Evolutionary conservation across 2,329 filamentous ascomycete genomes (phyloP).

Genomic region (Fusarium sublunatum): DNA sequence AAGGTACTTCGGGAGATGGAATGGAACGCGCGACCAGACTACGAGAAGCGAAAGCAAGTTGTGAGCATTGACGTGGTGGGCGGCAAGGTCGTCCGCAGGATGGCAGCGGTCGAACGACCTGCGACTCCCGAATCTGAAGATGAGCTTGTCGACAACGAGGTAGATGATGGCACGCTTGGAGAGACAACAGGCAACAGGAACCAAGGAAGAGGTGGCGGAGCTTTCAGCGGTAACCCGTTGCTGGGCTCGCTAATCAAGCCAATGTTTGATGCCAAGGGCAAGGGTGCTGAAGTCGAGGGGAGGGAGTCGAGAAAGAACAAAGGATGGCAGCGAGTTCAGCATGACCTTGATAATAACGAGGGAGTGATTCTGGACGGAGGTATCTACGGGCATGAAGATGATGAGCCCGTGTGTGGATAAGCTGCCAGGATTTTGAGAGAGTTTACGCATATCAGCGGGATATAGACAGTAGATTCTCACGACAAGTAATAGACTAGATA

Average conservation of each 20-base stretch:
- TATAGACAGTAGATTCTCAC: no score
- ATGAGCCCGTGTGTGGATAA: slow-evolving; percentile 55
- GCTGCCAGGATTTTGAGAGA: no score
- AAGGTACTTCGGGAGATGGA: slow-evolving; percentile 86
- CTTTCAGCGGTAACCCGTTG: slow-evolving; percentile 76
- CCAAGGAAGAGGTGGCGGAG: slow-evolving; percentile 58
- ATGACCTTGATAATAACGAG: slow-evolving; percentile 69
- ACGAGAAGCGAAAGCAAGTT: slow-evolving; percentile 87
- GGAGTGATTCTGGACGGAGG: slow-evolving; percentile 69
- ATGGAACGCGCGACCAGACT: slow-evolving; percentile 85
- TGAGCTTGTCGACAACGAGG: slow-evolving; percentile 50
- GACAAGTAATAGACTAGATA: background rate
- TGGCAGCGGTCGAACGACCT: slow-evolving; percentile 71
- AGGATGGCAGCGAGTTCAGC: slow-evolving; percentile 70
- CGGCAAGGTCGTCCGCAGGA: slow-evolving; percentile 79
- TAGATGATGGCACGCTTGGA: slow-evolving; percentile 46
- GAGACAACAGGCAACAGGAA: slow-evolving; percentile 53
- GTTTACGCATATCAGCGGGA: no score
- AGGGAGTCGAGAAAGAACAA: slow-evolving; percentile 58
- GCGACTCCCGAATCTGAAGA: slow-evolving; percentile 62
- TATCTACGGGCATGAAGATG: slow-evolving; percentile 56
- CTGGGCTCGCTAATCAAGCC: slow-evolving; percentile 74
- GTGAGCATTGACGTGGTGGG: slow-evolving; percentile 85
- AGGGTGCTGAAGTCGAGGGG: slow-evolving; percentile 55
- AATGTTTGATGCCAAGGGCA: slow-evolving; percentile 65